These are phyloP conservation scores for Diplodia corticola DNA, from an alignment of 2,329 filamentous ascomycete species.

Conservation along the genomic window DNA sequence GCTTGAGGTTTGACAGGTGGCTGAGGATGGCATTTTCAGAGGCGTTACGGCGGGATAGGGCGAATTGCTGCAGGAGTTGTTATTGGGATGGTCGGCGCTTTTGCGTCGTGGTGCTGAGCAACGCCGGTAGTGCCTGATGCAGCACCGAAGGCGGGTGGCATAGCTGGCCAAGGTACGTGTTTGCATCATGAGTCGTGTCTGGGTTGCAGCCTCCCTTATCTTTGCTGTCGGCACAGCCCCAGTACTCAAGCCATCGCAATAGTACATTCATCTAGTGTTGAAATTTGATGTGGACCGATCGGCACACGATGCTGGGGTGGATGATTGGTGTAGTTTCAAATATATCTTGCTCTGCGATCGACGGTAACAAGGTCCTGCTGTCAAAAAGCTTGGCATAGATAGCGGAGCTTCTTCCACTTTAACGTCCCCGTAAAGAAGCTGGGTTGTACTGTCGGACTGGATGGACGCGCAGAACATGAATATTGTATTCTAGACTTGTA, in stretches of 20 bases:
- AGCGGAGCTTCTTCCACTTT: not conserved
- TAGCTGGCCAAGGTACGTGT: not conserved
- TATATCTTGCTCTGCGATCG: not conserved
- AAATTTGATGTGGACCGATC: not conserved
- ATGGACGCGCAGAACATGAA: no score
- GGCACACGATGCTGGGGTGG: not conserved
- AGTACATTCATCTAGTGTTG: not conserved
- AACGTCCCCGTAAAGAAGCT: not conserved
- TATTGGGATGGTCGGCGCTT: not conserved
- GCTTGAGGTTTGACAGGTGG: conserved; percentile 17
- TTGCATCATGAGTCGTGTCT: not conserved
- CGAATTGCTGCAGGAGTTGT: not conserved
- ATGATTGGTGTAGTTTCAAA: not conserved
- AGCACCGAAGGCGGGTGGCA: not conserved
- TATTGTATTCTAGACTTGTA: no score
- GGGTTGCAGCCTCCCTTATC: not conserved
- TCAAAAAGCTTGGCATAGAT: not conserved
- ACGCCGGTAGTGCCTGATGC: not conserved
- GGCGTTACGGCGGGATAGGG: not conserved
- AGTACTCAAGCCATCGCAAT: not conserved
- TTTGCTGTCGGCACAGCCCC: not conserved
- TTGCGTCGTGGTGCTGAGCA: not conserved
- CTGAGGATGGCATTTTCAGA: not conserved
- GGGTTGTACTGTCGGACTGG: no score
- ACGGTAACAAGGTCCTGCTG: not conserved